These are phyloP conservation scores for Elsinoe perseae DNA, from an alignment of 2,329 filamentous ascomycete genomes.

Conservation along the genomic window DNA sequence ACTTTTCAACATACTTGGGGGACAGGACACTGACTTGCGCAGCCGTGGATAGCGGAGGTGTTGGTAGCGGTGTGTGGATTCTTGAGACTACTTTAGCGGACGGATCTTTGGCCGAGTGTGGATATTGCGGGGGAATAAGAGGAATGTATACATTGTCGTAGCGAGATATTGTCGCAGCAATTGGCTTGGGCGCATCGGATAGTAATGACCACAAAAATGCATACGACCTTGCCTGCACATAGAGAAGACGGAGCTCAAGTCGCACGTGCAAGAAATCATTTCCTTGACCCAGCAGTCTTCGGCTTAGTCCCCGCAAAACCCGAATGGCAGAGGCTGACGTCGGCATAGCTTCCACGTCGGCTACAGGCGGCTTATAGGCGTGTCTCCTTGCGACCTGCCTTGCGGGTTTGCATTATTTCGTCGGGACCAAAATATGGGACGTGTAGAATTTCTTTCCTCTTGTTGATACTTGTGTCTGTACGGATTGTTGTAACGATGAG, in stretches of 20 bases:
- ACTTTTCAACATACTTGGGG: neutral
- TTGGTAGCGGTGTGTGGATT: neutral
- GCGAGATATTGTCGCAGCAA: neutral
- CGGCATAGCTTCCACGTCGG: neutral
- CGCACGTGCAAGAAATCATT: no score
- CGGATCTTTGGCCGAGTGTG: neutral
- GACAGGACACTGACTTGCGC: neutral
- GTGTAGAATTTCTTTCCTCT: neutral
- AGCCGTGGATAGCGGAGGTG: slow-evolving; percentile 9
- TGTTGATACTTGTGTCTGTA: neutral
- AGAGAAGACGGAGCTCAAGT: no score
- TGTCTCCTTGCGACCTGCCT: slow-evolving; percentile 8
- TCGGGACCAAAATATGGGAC: neutral
- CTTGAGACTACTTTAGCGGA: slow-evolving; percentile 1
- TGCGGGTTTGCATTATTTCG: neutral
- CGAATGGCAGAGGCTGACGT: neutral
- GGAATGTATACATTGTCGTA: neutral
- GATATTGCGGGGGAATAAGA: neutral
- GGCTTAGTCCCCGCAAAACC: neutral
- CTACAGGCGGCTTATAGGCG: neutral
- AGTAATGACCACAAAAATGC: slow-evolving; percentile 2
- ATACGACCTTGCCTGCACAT: neutral
- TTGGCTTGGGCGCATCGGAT: slow-evolving; percentile 1
- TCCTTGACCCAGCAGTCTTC: no score
- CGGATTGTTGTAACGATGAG: neutral